Base-by-base conservation (phyloP, 169 alveolate genomes). In the Plasmodium reichenowi region DNA sequence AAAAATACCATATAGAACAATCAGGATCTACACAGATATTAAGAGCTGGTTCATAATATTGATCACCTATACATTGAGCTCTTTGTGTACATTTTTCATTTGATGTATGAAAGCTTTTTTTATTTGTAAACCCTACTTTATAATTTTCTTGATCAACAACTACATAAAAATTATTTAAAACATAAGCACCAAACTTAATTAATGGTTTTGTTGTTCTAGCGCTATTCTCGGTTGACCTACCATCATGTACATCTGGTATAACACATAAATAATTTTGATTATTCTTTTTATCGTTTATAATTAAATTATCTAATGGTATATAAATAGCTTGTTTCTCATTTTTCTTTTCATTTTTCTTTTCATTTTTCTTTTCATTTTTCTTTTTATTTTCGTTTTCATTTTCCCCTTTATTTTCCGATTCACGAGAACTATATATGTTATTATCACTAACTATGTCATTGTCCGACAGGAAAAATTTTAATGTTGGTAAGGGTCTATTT, bases 1-100 rank as follows among this genome's bases (percentile, higher is more conserved):
- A 93, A 80, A 94, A 91, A 54, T 78, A 73, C 96, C 96, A 94
- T 13, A 94, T 86, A 17, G 89, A 91, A 70, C 96, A 94, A 38
- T 73, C 78, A 12, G 96, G 96, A 54, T 94, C 83, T n/a, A 92
- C 68, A 64, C 96, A 94, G 13, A 86, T 58, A 88, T 94, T 94
- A 60, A 94, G 89, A 47, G 94, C 95, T 13, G 95, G 95, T 32
- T 88, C 85, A 67, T 92, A 93, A 10, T 68, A 13, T 58, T 94
- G 96, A 66, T 94, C 93, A 12, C 96, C 96, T 26, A 89, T 62
- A 83, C 94, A 93, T 50, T 56, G 59, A 8, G 68, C 87, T 29
- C 54, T 78, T 38, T 67, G 52, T 32, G 93, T 64, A 58, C 96
- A 94, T 45, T 86, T 88, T 7, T 62, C 93, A 63, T 86, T 38